These are phyloP conservation scores for Malassezia caprae DNA, from an alignment of 1,284 basidiomycete species.

Conservation along the genomic window DNA sequence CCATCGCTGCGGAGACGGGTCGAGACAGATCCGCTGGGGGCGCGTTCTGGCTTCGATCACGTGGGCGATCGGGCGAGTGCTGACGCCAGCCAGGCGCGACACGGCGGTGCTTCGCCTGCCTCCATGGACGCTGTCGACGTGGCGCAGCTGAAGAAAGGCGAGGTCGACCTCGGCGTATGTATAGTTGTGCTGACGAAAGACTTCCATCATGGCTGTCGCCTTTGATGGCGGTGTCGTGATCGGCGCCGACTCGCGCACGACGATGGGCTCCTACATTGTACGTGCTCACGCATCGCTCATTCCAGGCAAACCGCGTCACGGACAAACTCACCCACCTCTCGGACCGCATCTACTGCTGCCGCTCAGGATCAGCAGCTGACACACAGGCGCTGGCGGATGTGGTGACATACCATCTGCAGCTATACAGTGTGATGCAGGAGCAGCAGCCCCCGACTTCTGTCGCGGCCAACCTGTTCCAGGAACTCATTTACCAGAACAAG, in stretches of 20 bases:
- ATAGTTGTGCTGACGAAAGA: conserved; percentile 47
- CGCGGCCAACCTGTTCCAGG: conserved; percentile 76
- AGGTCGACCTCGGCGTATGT: conserved; percentile 45
- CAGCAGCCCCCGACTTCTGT: conserved; percentile 69
- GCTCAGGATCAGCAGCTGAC: conserved; percentile 93
- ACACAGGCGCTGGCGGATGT: conserved; percentile 89
- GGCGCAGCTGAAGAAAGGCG: conserved; percentile 40
- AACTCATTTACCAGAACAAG: conserved; percentile 89
- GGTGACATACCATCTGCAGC: conserved; percentile 75
- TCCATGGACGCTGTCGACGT: conserved; percentile 25
- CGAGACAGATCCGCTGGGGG: neutral
- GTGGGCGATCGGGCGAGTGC: conserved; percentile 7
- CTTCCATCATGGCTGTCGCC: conserved; percentile 98
- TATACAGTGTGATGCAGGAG: conserved; percentile 65
- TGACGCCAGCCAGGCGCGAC: conserved; percentile 7
- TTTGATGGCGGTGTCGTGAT: conserved; percentile 91
- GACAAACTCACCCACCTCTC: conserved; percentile 96
- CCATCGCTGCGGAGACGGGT: conserved; percentile 33
- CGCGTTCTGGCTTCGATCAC: conserved; percentile 3
- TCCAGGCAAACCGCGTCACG: conserved; percentile 87
- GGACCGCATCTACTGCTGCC: conserved; percentile 97
- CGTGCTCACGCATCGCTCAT: conserved; percentile 33
- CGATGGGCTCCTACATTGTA: conserved; percentile 91
- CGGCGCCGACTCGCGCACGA: conserved; percentile 92
- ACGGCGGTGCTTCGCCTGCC: neutral